Evolutionary conservation across 306 rosid genomes (phyloP).

Genomic region (Lathyrus aphaca): DNA sequence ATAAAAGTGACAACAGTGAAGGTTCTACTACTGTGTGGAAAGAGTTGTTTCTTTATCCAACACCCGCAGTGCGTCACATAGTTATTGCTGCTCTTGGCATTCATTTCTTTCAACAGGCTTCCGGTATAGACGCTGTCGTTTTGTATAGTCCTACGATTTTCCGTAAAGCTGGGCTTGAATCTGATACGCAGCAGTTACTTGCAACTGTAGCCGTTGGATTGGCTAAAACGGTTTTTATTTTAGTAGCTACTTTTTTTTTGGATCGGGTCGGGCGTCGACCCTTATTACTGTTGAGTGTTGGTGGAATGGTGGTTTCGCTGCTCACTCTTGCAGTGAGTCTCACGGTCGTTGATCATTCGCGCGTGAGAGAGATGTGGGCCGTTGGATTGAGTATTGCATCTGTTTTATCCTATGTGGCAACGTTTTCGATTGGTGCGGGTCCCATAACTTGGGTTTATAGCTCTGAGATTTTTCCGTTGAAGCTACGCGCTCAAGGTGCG

Average conservation of each 20-base stretch:
- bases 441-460: conserved; percentile 86
- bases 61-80: conserved; percentile 74
- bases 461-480: conserved; percentile 77
- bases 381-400: conserved; percentile 49
- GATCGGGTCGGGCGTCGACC: conserved; percentile 84
- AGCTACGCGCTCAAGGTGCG: conserved; percentile 83
- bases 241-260: conserved; percentile 70
- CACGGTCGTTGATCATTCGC: conserved; percentile 48
- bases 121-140: conserved; percentile 85
- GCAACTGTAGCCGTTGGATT: conserved; percentile 87
- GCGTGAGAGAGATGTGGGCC: conserved; percentile 53
- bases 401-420: conserved; percentile 58
- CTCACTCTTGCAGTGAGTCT: conserved; percentile 49
- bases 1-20: conserved; percentile 38
- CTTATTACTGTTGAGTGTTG: conserved; percentile 60
- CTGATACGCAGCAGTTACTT: conserved; percentile 44
- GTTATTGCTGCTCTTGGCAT: conserved; percentile 66
- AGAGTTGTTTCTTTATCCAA: conserved; percentile 63
- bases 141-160: conserved; percentile 77
- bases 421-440: conserved; percentile 81
- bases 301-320: conserved; percentile 62
- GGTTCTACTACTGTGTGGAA: conserved; percentile 60
- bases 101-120: conserved; percentile 82
- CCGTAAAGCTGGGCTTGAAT: conserved; percentile 62
- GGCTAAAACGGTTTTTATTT: conserved; percentile 61